Evolutionary conservation across 345 rosid genomes (phyloP).

Genomic region (Populus alba): DNA sequence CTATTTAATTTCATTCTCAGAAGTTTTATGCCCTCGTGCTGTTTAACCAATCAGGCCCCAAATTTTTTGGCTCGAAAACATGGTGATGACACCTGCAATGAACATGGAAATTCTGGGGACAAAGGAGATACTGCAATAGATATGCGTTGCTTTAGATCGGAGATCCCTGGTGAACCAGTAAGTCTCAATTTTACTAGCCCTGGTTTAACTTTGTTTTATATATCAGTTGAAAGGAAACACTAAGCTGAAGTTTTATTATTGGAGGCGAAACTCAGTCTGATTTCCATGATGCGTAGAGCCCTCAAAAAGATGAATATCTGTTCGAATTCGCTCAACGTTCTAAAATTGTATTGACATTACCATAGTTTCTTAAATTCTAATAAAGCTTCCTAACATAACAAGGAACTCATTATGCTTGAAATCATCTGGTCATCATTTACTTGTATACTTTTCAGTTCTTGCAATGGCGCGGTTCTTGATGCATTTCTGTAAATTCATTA

Average conservation of each 20-base stretch:
- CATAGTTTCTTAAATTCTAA: conserved; percentile 3
- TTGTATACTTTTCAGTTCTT: not conserved
- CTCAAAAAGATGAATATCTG: conserved; percentile 17
- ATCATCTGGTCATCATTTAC: not conserved
- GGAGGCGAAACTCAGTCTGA: conserved; percentile 19
- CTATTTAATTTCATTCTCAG: not conserved
- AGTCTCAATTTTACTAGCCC: conserved; percentile 20
- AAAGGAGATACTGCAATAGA: conserved; percentile 33
- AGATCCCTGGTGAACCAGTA: conserved; percentile 52
- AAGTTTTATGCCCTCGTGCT: conserved; percentile 16
- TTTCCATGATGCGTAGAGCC: conserved; percentile 14
- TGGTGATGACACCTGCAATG: conserved; percentile 33
- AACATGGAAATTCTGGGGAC: conserved; percentile 26
- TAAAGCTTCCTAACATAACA: not conserved
- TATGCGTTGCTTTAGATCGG: conserved; percentile 31
- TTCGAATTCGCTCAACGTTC: conserved; percentile 21
- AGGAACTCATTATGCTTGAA: not conserved
- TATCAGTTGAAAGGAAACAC: conserved; percentile 3
- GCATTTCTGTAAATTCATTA: too few relatives aligned
- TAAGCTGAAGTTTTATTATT: not conserved
- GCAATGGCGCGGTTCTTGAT: too few relatives aligned
- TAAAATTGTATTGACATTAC: conserved; percentile 27
- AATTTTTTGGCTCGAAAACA: conserved; percentile 42
- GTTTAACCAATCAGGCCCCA: conserved; percentile 50
- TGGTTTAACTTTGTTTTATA: not conserved